Conservation (phyloP, 1,284 basidiomycete species). For the Ustilago vetiveriae region DNA sequence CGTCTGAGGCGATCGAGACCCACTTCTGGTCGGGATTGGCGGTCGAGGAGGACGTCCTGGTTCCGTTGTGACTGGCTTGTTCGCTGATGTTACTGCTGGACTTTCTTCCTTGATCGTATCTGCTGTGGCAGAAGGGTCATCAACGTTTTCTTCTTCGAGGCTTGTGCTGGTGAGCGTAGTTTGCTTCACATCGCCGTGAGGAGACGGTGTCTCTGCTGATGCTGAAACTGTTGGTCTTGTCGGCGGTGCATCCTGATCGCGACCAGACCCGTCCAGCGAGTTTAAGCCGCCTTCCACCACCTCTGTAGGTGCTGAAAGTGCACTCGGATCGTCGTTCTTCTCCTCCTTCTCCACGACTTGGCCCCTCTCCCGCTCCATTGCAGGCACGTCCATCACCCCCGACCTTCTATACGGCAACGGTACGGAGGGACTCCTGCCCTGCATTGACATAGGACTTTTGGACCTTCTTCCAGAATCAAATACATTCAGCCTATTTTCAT, state of each 20-base stretch:
- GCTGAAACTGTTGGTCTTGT: neutral
- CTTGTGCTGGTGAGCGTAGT: no score
- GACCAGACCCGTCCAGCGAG: no score
- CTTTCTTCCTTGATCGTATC: no score
- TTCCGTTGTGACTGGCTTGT: no score
- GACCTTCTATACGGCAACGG: conserved; percentile 33
- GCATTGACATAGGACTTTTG: conserved; percentile 18
- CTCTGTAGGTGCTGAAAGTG: no score
- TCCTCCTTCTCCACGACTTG: no score
- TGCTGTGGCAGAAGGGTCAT: no score
- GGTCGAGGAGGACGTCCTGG: conserved; percentile 11
- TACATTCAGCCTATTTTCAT: conserved; percentile 3
- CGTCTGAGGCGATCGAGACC: conserved; percentile 18
- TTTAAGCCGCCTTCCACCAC: no score
- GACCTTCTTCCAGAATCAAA: neutral
- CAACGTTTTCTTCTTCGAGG: no score
- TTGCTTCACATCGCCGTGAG: no score
- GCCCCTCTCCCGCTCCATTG: conserved; percentile 1
- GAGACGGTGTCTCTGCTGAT: no score
- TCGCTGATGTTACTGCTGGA: neutral
- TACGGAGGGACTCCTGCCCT: conserved; percentile 9
- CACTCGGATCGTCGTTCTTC: no score
- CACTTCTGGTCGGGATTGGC: conserved; percentile 19
- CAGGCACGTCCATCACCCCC: conserved; percentile 7
- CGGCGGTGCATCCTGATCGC: neutral